These are phyloP conservation scores for Solanum hybrid DNA, from an alignment of 305 asterid species.

Conservation along the genomic window DNA sequence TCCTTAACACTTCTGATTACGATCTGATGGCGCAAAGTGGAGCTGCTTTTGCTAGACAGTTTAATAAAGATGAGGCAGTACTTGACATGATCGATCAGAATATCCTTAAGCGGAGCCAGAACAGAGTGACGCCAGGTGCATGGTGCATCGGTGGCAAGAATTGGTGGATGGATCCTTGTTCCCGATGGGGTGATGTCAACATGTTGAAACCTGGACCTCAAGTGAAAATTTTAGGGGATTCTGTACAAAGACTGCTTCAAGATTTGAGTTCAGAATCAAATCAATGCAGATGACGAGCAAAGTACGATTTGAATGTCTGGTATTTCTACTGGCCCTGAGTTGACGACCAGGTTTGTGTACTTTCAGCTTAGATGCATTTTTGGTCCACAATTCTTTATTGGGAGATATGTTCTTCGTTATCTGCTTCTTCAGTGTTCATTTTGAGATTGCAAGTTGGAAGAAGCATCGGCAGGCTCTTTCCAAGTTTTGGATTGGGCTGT, in stretches of 20 bases:
- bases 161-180: constrained; percentile 80
- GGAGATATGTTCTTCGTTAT: constrained; percentile 13
- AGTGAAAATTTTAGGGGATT: constrained; percentile 35
- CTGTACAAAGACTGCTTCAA: constrained; percentile 37
- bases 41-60: constrained; percentile 87
- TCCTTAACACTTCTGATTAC: constrained; percentile 50
- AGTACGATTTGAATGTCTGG: not conserved
- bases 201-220: constrained; percentile 59
- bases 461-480: not conserved
- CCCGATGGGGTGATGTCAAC: constrained; percentile 85
- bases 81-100: constrained; percentile 69
- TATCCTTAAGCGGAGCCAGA: constrained; percentile 55
- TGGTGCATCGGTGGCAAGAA: constrained; percentile 69
- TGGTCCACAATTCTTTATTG: constrained; percentile 23
- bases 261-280: constrained; percentile 42
- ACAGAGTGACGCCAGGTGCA: constrained; percentile 76
- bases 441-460: constrained; percentile 18
- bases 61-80: constrained; percentile 40
- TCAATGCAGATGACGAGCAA: constrained; percentile 41
- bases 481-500: not conserved
- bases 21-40: constrained; percentile 62
- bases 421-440: constrained; percentile 18
- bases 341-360: constrained; percentile 4
- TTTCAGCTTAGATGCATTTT: constrained; percentile 15
- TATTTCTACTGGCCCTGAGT: not conserved